A percentile compares a stretch with the other conserved stretches of the same genome.
Conservation (phyloP, 139 green algal genomes). For the Gonium pectorale region DNA sequence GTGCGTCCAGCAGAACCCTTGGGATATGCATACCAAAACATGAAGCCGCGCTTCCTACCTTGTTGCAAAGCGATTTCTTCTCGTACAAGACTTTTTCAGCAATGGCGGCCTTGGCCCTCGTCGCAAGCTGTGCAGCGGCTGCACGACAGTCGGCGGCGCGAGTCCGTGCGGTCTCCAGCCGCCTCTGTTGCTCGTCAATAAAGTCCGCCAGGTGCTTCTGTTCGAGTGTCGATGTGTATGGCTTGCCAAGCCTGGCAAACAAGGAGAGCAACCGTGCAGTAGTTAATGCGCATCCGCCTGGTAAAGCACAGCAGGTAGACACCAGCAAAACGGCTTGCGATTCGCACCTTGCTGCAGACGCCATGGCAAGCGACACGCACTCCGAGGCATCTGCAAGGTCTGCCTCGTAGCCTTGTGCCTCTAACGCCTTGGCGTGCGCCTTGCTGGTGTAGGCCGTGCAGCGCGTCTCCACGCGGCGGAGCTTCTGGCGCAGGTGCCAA, state of each 20-base stretch:
- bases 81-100: not conserved
- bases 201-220: constrained; percentile 2
- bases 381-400: constrained; percentile 1
- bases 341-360: too few relatives aligned
- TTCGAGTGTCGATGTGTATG: not conserved
- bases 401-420: constrained; percentile 19
- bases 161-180: not conserved
- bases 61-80: constrained; percentile 31
- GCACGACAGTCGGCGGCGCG: not conserved
- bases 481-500: constrained; percentile 12
- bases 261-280: too few relatives aligned
- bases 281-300: too few relatives aligned
- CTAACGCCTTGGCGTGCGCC: not conserved
- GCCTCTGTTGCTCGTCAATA: constrained; percentile 5
- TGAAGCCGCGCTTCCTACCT: too few relatives aligned
- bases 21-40: too few relatives aligned
- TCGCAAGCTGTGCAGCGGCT: not conserved
- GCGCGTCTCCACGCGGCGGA: not conserved
- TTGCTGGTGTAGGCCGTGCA: not conserved
- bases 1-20: too few relatives aligned
- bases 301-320: too few relatives aligned
- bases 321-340: too few relatives aligned
- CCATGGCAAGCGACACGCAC: constrained; percentile 6
- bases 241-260: not conserved
- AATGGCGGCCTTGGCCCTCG: not conserved